Percentiles rank a stretch among this genome's conserved stretches.
Evolutionary conservation across 345 rosid species (phyloP).

Genomic region (Mangifera indica): DNA sequence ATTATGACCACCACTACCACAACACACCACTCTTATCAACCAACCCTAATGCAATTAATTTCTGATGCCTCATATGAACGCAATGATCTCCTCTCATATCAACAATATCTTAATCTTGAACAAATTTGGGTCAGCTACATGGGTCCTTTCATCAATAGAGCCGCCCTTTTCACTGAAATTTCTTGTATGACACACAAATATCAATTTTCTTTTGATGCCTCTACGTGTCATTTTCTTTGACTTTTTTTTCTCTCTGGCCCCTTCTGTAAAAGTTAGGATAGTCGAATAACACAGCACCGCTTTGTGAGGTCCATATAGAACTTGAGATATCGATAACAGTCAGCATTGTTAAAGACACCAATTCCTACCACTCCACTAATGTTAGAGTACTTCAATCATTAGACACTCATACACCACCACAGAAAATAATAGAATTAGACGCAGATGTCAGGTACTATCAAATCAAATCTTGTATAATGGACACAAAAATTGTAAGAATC

Average conservation of each 20-base stretch:
- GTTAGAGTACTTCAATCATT: constrained; percentile 1
- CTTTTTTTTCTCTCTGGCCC: not conserved
- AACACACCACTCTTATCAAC: not conserved
- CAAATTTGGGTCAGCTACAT: not conserved
- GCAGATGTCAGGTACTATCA: not conserved
- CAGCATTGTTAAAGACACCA: not conserved
- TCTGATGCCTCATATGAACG: not conserved
- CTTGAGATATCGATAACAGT: not conserved
- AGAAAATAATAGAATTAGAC: not conserved
- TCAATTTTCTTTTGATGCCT: not conserved
- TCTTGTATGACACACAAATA: not conserved
- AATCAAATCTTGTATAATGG: not conserved
- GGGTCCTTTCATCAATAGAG: not conserved
- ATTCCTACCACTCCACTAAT: not conserved
- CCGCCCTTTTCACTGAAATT: not conserved
- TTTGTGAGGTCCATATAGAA: not conserved
- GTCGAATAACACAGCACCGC: not conserved
- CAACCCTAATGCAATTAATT: not conserved
- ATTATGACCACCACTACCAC: not conserved
- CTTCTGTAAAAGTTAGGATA: not conserved
- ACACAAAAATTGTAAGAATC: not conserved
- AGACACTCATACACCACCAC: not conserved
- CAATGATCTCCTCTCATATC: not conserved
- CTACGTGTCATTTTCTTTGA: not conserved
- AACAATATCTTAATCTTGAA: not conserved